These are phyloP conservation scores for Paracorniculantispora psalliotae DNA, from an alignment of 2,329 filamentous ascomycete species.

Conservation along the genomic window DNA sequence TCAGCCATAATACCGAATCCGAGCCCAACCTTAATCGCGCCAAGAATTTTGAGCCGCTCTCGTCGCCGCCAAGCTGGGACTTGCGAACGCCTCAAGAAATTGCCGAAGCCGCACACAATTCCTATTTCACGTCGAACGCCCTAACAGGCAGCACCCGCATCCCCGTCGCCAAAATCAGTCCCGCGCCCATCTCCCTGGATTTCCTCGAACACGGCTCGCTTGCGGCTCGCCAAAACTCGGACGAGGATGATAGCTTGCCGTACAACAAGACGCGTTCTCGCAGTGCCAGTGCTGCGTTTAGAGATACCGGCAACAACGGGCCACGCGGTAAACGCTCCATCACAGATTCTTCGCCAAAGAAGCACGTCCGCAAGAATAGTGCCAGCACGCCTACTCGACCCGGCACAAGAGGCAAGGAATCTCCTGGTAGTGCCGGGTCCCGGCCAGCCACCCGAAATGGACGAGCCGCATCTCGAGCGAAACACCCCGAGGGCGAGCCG, in stretches of 20 bases:
- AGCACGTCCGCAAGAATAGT: conserved; percentile 38
- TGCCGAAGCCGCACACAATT: conserved; percentile 50
- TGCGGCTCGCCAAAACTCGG: conserved; percentile 53
- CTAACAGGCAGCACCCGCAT: conserved; percentile 71
- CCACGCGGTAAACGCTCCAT: conserved; percentile 35
- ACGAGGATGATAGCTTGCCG: conserved; percentile 54
- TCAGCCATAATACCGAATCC: conserved; percentile 28
- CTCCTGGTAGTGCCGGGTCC: conserved; percentile 41
- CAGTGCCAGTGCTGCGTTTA: conserved; percentile 60
- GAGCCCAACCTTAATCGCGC: conserved; percentile 26
- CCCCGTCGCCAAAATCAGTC: conserved; percentile 76
- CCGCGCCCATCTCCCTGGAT: conserved; percentile 66
- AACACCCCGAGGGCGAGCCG: conserved; percentile 85
- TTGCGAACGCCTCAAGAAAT: conserved; percentile 74
- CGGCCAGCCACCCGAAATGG: conserved; percentile 61
- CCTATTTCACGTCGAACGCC: conserved; percentile 48
- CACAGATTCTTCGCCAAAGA: conserved; percentile 53
- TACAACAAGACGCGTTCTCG: conserved; percentile 61
- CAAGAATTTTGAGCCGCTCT: conserved; percentile 41
- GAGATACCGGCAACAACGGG: conserved; percentile 19
- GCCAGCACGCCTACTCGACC: conserved; percentile 43
- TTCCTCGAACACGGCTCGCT: conserved; percentile 71
- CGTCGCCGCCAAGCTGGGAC: conserved; percentile 56
- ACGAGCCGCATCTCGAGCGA: conserved; percentile 41
- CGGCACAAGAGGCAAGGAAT: conserved; percentile 54